Base-by-base conservation (phyloP, 352 stramenopile species). In the Pythium coloratum region DNA sequence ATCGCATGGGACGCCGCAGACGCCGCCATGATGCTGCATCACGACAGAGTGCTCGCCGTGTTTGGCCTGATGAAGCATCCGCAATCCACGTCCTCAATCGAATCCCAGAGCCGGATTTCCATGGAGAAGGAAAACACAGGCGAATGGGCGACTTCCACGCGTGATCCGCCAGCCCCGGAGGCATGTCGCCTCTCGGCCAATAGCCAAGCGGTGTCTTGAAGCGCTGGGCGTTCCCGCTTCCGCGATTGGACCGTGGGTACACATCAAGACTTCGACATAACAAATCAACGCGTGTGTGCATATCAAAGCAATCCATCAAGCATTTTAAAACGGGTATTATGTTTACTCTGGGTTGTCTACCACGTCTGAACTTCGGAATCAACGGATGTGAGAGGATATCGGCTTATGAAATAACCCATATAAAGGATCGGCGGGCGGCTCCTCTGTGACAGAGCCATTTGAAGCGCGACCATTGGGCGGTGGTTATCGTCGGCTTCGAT, bases 181-280 rank as follows among this genome's bases (percentile, higher is more conserved):
- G 12, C 20, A 24, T 30, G 10, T 4, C 1, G 20, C 2, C 14
- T 4, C n/a, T 6, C 12, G 18, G 20, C 46, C 46, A 53, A 53
- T 53, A 32, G 46, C 3, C 46, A 24, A 9, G n/a, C n/a, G 30
- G 18, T n/a, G n/a, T 6, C n/a, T 46, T 46, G 24, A 26, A 47
- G 47, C 49, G 63, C 55, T 69, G 63, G 63, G 32, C 13, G 55
- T 69, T 69, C 58, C 63, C 63, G 13, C 13, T 4, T 20, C 46
- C 13, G 54, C 63, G 63, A 69, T 69, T 69, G 63, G 63, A 40
- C 55, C 63, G 55, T 53, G 28, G 32, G 33, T 47, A 34, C 46
- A 53, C 55, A 46, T 59, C 54, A 32, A 20, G 28, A 47, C 20
- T 24, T 24, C 20, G 20, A 24, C 20, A 24, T 24, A 24, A 24